These are phyloP conservation scores for Lumnitzera racemosa DNA, from an alignment of 345 rosid genomes.

Conservation along the genomic window DNA sequence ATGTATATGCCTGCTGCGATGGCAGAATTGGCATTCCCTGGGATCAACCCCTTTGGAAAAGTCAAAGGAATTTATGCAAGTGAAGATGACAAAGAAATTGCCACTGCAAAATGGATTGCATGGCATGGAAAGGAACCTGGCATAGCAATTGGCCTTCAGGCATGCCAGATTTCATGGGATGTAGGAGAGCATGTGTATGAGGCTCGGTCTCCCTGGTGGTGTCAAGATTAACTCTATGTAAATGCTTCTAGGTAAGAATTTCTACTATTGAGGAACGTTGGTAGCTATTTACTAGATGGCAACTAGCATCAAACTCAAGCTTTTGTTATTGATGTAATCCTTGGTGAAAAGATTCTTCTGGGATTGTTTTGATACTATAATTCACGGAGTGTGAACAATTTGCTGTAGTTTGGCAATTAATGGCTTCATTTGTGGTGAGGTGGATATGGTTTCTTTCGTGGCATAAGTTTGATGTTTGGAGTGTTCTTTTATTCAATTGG, in stretches of 20 bases:
- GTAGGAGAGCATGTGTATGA: slow-evolving; percentile 53
- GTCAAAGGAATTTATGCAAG: slow-evolving; percentile 16
- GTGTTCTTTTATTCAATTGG: too few relatives aligned
- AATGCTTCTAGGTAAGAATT: not conserved
- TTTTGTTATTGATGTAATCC: too few relatives aligned
- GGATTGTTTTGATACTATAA: too few relatives aligned
- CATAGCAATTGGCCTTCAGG: slow-evolving; percentile 83
- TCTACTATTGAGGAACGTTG: not conserved
- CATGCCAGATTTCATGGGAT: slow-evolving; percentile 86
- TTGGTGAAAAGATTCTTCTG: too few relatives aligned
- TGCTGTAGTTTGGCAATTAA: too few relatives aligned
- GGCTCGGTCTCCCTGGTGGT: slow-evolving; percentile 94
- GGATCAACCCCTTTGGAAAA: slow-evolving; percentile 64
- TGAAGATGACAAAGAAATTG: slow-evolving; percentile 46
- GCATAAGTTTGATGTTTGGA: too few relatives aligned
- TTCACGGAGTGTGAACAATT: too few relatives aligned
- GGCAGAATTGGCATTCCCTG: slow-evolving; percentile 56
- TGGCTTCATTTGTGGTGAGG: too few relatives aligned
- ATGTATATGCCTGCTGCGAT: slow-evolving; percentile 85
- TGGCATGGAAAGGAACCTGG: slow-evolving; percentile 72
- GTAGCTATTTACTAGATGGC: too few relatives aligned
- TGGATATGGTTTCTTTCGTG: too few relatives aligned
- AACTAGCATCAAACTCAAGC: too few relatives aligned
- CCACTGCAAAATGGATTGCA: slow-evolving; percentile 54
- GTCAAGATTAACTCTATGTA: slow-evolving; percentile 13